These are phyloP conservation scores for Aspergillus pseudotamarii DNA, from an alignment of 2,329 filamentous ascomycete species.

Conservation along the genomic window DNA sequence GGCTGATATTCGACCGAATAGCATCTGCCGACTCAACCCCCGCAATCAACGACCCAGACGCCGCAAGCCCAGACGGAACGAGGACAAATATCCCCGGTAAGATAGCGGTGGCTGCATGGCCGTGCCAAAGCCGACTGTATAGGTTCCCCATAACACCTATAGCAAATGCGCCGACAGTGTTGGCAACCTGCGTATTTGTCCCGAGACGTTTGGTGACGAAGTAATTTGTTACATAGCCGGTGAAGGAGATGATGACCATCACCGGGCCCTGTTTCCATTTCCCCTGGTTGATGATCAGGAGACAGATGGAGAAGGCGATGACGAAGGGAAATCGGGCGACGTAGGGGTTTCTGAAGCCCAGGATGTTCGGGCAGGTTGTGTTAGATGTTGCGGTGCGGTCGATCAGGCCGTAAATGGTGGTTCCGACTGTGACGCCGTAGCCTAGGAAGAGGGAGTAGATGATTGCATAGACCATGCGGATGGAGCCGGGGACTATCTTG, in stretches of 20 bases:
- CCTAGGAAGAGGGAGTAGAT: conserved; percentile 74
- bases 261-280: conserved; percentile 77
- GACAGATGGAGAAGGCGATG: conserved; percentile 69
- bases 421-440: conserved; percentile 71
- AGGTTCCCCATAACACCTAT: conserved; percentile 78
- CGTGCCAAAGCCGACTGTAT: conserved; percentile 72
- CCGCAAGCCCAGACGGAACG: conserved; percentile 61
- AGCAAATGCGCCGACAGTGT: conserved; percentile 74
- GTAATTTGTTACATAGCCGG: conserved; percentile 75
- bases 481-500: conserved; percentile 70
- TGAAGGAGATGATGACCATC: conserved; percentile 73
- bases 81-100: conserved; percentile 81
- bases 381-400: conserved; percentile 56
- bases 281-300: conserved; percentile 79
- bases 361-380: conserved; percentile 51
- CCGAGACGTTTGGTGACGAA: conserved; percentile 69
- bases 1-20: conserved; percentile 42
- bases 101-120: conserved; percentile 81
- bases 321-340: conserved; percentile 71
- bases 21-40: conserved; percentile 61
- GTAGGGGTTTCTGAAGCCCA: conserved; percentile 49
- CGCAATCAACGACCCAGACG: conserved; percentile 55
- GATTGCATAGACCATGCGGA: conserved; percentile 74
- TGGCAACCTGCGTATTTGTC: conserved; percentile 73
- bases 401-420: conserved; percentile 64